These are phyloP conservation scores for Colletotrichum aenigma DNA, from an alignment of 2,329 filamentous ascomycete genomes.

Conservation along the genomic window DNA sequence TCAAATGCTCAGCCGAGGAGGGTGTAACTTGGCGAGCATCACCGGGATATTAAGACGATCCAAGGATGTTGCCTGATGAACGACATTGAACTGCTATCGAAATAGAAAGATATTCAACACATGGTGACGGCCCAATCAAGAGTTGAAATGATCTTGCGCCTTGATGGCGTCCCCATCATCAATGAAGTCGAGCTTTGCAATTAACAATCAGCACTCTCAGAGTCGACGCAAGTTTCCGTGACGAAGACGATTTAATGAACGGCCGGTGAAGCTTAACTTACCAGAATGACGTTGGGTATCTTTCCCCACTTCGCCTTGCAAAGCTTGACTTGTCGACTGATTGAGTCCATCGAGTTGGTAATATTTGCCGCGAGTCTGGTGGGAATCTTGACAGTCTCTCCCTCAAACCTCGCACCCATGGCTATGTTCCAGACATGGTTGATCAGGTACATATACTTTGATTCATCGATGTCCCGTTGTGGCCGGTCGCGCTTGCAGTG, in stretches of 20 bases:
- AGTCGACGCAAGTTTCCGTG: neutral
- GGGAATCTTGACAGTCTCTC: neutral
- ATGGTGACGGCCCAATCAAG: neutral
- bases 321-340: neutral
- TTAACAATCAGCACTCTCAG: fast-evolving
- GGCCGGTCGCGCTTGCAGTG: neutral
- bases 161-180: neutral
- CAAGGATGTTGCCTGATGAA: neutral
- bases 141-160: neutral
- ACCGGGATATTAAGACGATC: neutral
- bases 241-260: neutral
- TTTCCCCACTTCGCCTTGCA: neutral
- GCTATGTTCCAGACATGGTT: neutral
- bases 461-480: neutral
- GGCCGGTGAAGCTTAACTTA: neutral
- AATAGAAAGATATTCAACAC: neutral
- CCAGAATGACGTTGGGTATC: neutral
- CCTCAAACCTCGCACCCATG: neutral
- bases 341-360: neutral
- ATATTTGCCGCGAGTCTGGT: neutral
- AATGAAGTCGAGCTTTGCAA: neutral
- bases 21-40: neutral
- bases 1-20: neutral
- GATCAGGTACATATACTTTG: neutral
- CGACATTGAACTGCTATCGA: neutral